phyloP scores from a whole-genome alignment of 2,329 filamentous ascomycete species.

The Graphium sp. region DNA sequence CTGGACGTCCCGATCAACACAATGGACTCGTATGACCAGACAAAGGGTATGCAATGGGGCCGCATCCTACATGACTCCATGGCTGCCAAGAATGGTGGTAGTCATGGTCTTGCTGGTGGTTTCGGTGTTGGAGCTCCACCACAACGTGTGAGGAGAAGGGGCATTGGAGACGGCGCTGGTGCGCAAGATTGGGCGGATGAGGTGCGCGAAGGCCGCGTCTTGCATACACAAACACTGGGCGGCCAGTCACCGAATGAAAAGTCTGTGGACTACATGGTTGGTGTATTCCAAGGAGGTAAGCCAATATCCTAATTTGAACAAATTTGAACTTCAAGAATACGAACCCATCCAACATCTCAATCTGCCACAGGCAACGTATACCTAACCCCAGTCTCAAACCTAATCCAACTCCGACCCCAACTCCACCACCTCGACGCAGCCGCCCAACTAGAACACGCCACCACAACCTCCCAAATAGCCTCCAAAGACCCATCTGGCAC shows the following conservation, averaged over 20 bases:
- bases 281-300: slow-evolving; percentile 71
- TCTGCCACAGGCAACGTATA: slow-evolving; percentile 54
- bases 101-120: slow-evolving; percentile 54
- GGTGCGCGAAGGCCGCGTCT: slow-evolving; percentile 50
- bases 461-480: slow-evolving; percentile 19
- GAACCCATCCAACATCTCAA: neutral
- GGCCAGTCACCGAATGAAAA: slow-evolving; percentile 58
- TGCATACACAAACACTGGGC: slow-evolving; percentile 70
- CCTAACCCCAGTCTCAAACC: slow-evolving; percentile 65
- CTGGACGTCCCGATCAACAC: slow-evolving; percentile 76
- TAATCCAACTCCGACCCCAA: slow-evolving; percentile 81
- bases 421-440: slow-evolving; percentile 84
- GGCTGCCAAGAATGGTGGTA: slow-evolving; percentile 43
- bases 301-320: slow-evolving; percentile 7
- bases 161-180: slow-evolving; percentile 16
- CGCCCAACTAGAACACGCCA: slow-evolving; percentile 47
- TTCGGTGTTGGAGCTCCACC: slow-evolving; percentile 45
- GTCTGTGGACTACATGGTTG: slow-evolving; percentile 76
- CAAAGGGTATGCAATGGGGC: slow-evolving; percentile 71
- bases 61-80: slow-evolving; percentile 49
- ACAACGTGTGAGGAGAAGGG: slow-evolving; percentile 11
- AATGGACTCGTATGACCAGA: slow-evolving; percentile 59
- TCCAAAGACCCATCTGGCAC: slow-evolving; percentile 10
- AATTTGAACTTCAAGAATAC: neutral
- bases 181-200: slow-evolving; percentile 48